phyloP scores from a whole-genome alignment of 78 protist genomes.

The Guillardia theta region DNA sequence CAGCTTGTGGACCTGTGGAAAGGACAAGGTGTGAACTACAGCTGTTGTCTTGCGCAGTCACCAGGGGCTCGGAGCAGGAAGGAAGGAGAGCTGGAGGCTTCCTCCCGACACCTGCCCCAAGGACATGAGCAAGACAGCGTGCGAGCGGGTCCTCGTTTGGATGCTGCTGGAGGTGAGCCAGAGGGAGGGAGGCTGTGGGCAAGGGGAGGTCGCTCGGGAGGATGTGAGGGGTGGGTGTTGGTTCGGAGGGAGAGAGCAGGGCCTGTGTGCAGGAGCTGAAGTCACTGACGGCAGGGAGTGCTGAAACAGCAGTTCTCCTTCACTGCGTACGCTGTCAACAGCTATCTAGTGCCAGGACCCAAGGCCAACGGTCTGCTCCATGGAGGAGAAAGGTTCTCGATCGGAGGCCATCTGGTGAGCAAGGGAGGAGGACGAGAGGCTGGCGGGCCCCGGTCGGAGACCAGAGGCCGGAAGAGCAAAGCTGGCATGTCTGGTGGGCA shows the following conservation, averaged over 20 bases:
- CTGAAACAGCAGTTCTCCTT: not conserved
- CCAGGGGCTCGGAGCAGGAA: not conserved
- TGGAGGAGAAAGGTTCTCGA: too few species aligned
- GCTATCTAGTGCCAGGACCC: not conserved
- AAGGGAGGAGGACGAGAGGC: too few species aligned
- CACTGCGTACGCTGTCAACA: constrained; percentile 20
- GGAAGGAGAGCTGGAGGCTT: not conserved
- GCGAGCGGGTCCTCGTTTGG: not conserved
- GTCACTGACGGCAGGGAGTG: not conserved
- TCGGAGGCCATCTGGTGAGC: too few species aligned
- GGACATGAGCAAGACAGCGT: not conserved
- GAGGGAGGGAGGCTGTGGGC: not conserved
- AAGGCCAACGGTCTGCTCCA: too few species aligned
- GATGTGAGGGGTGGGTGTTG: not conserved
- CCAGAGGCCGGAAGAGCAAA: too few species aligned
- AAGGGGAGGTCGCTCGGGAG: not conserved
- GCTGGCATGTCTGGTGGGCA: too few species aligned
- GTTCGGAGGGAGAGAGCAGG: not conserved
- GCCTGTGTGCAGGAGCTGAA: not conserved
- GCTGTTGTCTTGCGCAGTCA: too few species aligned
- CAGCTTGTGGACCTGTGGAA: not conserved
- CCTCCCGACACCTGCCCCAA: not conserved
- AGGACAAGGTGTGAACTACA: too few species aligned
- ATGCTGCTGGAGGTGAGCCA: not conserved
- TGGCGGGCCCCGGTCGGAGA: too few species aligned